Conservation (phyloP, 2,329 filamentous ascomycete genomes). For the Balansia obtecta region DNA sequence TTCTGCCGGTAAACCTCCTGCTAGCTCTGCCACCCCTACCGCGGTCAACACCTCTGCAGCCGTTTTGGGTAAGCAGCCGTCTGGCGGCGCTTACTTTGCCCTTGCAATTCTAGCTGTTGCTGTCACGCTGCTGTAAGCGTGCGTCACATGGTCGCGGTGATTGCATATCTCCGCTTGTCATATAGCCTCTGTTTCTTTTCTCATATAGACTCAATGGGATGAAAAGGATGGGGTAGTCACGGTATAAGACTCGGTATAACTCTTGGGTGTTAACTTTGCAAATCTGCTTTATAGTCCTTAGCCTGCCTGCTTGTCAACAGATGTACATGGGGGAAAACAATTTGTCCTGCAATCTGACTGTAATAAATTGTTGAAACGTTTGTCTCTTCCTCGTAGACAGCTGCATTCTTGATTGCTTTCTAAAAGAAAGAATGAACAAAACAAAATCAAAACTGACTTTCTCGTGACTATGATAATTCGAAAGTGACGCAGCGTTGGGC, state of each 20-base stretch:
- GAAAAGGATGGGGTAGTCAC: constrained; percentile 2
- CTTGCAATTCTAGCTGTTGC: constrained; percentile 7
- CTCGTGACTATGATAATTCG: too few species aligned
- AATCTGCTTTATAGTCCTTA: background rate
- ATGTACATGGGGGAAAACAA: background rate
- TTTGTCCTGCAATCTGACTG: background rate
- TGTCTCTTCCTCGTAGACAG: background rate
- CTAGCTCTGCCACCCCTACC: background rate
- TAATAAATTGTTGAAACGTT: background rate
- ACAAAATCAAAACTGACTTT: too few species aligned
- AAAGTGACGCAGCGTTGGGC: too few species aligned
- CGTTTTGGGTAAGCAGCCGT: constrained; percentile 5
- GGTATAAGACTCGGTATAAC: constrained; percentile 1
- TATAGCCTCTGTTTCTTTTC: background rate
- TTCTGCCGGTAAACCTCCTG: background rate
- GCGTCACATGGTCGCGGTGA: background rate
- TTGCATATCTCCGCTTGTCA: background rate
- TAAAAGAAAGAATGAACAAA: too few species aligned
- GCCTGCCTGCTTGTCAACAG: background rate
- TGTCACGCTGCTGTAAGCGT: constrained; percentile 8
- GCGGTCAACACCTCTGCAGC: background rate
- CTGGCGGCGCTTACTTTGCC: constrained; percentile 9
- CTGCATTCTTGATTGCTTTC: too few species aligned
- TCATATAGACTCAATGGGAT: constrained; percentile 3
- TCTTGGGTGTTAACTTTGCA: background rate